These are phyloP conservation scores for Psilocybe cyanescens DNA, from an alignment of 768 basidiomycete species.

Conservation along the genomic window DNA sequence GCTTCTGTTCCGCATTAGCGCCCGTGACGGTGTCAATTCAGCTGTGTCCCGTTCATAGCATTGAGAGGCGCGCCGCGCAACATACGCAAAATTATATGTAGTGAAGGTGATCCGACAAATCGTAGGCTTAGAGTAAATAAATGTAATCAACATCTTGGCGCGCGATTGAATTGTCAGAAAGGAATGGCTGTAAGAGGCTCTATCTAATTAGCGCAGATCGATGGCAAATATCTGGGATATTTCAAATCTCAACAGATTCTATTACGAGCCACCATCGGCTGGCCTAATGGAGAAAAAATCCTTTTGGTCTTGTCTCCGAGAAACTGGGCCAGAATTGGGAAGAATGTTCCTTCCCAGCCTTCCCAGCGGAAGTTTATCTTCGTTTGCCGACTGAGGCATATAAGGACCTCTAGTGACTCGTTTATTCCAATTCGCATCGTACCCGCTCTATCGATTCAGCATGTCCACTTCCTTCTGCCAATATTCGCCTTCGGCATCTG, in stretches of 20 bases:
- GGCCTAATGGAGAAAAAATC: neutral
- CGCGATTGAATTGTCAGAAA: neutral
- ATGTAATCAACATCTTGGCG: neutral
- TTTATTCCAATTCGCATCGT: neutral
- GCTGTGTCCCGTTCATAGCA: neutral
- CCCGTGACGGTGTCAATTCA: neutral
- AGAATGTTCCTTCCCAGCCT: constrained; percentile 1
- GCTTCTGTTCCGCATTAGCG: neutral
- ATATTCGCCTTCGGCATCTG: neutral
- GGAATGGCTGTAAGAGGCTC: neutral
- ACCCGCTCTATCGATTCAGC: neutral
- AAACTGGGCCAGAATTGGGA: neutral
- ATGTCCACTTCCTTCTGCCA: neutral
- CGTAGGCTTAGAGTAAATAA: neutral
- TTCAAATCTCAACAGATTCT: neutral
- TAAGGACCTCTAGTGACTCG: neutral
- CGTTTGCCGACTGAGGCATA: neutral
- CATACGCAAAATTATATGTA: neutral
- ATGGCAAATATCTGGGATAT: neutral
- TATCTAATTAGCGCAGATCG: neutral
- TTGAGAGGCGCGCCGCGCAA: neutral
- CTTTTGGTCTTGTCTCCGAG: neutral
- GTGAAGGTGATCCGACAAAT: neutral
- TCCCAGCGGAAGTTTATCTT: neutral
- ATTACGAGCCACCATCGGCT: constrained; percentile 4